These are phyloP conservation scores for Suhomyces ambrosiae DNA, from an alignment of 1,139 yeast species.

Conservation along the genomic window DNA sequence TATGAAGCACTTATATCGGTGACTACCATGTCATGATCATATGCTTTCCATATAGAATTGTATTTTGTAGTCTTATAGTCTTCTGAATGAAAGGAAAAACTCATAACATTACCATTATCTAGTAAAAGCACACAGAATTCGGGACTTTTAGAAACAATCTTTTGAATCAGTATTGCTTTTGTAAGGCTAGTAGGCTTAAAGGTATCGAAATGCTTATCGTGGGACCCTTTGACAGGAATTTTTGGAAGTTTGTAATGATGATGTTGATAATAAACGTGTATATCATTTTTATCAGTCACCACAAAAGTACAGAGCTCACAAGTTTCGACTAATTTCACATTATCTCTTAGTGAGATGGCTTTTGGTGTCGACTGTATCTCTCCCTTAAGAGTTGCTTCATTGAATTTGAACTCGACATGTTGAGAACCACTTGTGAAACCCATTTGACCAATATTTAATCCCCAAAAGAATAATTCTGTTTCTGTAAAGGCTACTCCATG, in stretches of 20 bases:
- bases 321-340: slow-evolving; percentile 60
- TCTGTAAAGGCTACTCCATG: slow-evolving; percentile 69
- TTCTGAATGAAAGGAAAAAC: slow-evolving; percentile 31
- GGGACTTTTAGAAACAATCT: slow-evolving; percentile 38
- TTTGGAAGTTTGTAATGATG: slow-evolving; percentile 55
- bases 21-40: slow-evolving; percentile 50
- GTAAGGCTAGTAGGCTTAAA: slow-evolving; percentile 57
- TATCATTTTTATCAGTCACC: slow-evolving; percentile 57
- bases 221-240: slow-evolving; percentile 33
- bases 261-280: slow-evolving; percentile 63
- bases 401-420: slow-evolving; percentile 30
- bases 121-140: slow-evolving; percentile 46
- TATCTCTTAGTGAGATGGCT: slow-evolving; percentile 47
- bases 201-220: slow-evolving; percentile 49
- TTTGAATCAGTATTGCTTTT: slow-evolving; percentile 36
- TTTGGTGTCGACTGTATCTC: slow-evolving; percentile 44
- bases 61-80: slow-evolving; percentile 41
- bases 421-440: slow-evolving; percentile 44
- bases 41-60: slow-evolving; percentile 53
- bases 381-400: slow-evolving; percentile 36
- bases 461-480: slow-evolving; percentile 68
- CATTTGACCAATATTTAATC: slow-evolving; percentile 85
- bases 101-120: slow-evolving; percentile 54
- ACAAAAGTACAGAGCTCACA: slow-evolving; percentile 75
- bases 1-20: slow-evolving; percentile 67